Base-by-base conservation (phyloP, 495 filamentous ascomycete genomes). In the Penicillium malachiteum region DNA sequence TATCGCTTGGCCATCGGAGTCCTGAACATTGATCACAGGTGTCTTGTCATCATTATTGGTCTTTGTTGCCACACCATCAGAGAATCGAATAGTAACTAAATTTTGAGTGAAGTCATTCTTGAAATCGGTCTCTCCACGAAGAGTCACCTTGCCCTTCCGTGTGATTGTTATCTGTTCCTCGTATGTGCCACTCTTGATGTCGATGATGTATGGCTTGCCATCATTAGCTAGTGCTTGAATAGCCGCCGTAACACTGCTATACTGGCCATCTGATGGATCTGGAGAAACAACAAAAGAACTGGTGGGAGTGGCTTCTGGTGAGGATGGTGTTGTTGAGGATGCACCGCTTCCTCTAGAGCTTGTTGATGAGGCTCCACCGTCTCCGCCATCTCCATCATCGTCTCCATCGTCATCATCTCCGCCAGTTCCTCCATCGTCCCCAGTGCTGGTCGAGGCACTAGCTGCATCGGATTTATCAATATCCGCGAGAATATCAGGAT, bases 71-170 rank as follows among this genome's bases (percentile, higher is more conserved):
- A 32, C 39, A 1, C 26, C 49, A 52, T 41, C 26, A 16, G 38
- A n/a, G 21, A 16, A 32, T 35, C 43, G 10, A 8, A 52, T 52
- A 5, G 43, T 55, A 31, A 48, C 52, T 7, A 33, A 32, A 30
- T 55, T 55, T 18, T 55, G 38, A 33, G 44, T 48, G 37, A 48
- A 55, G 14, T 55, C 52, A 21, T 55, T 55, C n/a, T 33, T 30
- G 37, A 41, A 48, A 9, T 13, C 5, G 8, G 52, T 49, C 9
- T 39, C 35, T 9, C 52, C 52, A 10, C 44, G 44, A 3, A 55
- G 44, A 7, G 35, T 48, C 1, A 48, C 45, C 16, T 42, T 47
- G 11, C 52, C 52, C 12, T 39, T 38, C 18, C 52, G 17, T 3
- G 11, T 39, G 11, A 55, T 48, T 3, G 44, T 33, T 0, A 55